A percentile compares a stretch with the other conserved stretches of the same genome.
These are phyloP conservation scores for Clavariopsis aquatica DNA, from an alignment of 495 filamentous ascomycete species.

Conservation along the genomic window DNA sequence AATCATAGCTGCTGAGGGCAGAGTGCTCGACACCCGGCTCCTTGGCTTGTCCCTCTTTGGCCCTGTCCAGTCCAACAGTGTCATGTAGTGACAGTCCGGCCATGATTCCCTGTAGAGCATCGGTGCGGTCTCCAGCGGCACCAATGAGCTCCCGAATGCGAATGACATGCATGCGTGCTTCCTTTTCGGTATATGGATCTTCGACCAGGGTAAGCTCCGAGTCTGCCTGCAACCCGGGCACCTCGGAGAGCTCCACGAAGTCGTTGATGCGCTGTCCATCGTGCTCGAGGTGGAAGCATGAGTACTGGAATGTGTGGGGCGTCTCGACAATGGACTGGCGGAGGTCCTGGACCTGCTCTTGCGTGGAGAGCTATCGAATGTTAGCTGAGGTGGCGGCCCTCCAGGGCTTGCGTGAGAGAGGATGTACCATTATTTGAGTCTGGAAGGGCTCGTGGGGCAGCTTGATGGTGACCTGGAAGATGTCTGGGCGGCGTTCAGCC, in stretches of 20 bases:
- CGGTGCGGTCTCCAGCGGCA: slow-evolving; percentile 82
- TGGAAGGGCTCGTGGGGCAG: slow-evolving; percentile 78
- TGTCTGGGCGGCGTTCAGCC: slow-evolving; percentile 30
- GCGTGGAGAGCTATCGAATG: slow-evolving; percentile 69
- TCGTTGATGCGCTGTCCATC: slow-evolving; percentile 86
- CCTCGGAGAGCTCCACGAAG: slow-evolving; percentile 89
- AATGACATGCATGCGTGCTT: slow-evolving; percentile 91
- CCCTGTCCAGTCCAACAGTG: slow-evolving; percentile 57
- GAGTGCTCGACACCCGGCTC: slow-evolving; percentile 12
- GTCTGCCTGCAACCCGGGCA: slow-evolving; percentile 71
- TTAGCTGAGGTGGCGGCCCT: neutral
- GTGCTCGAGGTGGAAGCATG: slow-evolving; percentile 96
- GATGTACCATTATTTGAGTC: slow-evolving; percentile 76
- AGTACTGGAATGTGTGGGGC: slow-evolving; percentile 92
- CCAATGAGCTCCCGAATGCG: slow-evolving; percentile 90
- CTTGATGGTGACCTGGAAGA: slow-evolving; percentile 80
- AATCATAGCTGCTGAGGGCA: slow-evolving; percentile 61
- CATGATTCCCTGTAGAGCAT: slow-evolving; percentile 81
- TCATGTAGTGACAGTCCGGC: slow-evolving; percentile 90
- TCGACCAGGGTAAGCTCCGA: slow-evolving; percentile 81
- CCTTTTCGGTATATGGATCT: slow-evolving; percentile 98
- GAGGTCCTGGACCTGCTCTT: slow-evolving; percentile 97
- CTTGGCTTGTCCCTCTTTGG: neutral
- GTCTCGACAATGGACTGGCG: slow-evolving; percentile 94
- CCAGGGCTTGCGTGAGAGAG: neutral